Evolutionary conservation across 176 grass and related monocot species (phyloP).

Genomic region (Eleusine coracana): DNA sequence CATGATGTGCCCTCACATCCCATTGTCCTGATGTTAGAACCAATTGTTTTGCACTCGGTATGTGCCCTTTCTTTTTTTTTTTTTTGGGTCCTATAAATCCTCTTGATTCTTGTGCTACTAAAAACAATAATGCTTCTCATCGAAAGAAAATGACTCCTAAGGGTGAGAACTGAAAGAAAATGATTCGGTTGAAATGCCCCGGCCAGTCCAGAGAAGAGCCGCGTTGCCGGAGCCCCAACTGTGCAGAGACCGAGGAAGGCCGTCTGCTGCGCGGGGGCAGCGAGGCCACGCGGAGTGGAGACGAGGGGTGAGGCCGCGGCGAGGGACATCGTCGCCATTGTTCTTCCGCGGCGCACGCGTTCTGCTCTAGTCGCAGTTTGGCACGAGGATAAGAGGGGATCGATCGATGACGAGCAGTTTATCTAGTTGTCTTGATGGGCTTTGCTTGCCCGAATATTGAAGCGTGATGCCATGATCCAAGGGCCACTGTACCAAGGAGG

Average conservation of each 20-base stretch:
- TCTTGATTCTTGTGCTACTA: no score
- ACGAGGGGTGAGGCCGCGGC: constrained; percentile 49
- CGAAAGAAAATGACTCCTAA: no score
- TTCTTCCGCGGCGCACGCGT: constrained; percentile 24
- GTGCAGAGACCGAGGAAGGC: constrained; percentile 32
- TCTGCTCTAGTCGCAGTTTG: constrained; percentile 18
- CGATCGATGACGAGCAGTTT: constrained; percentile 22
- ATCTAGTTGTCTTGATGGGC: constrained; percentile 10
- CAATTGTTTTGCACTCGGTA: no score
- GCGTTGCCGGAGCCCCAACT: not conserved
- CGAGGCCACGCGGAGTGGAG: constrained; percentile 41
- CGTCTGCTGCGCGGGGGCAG: not conserved
- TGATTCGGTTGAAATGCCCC: no score
- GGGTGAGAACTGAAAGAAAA: no score
- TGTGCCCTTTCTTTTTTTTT: no score
- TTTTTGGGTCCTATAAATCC: no score
- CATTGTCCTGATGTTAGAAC: no score
- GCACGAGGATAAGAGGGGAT: constrained; percentile 34
- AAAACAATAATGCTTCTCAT: no score
- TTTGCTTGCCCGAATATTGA: not conserved
- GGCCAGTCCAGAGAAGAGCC: constrained; percentile 37
- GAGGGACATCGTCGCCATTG: constrained; percentile 54
- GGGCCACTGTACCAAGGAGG: not conserved
- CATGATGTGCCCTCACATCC: no score
- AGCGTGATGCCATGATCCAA: not conserved